These are phyloP conservation scores for Salvia miltiorrhiza DNA, from an alignment of 257 asterid genomes.

Conservation along the genomic window DNA sequence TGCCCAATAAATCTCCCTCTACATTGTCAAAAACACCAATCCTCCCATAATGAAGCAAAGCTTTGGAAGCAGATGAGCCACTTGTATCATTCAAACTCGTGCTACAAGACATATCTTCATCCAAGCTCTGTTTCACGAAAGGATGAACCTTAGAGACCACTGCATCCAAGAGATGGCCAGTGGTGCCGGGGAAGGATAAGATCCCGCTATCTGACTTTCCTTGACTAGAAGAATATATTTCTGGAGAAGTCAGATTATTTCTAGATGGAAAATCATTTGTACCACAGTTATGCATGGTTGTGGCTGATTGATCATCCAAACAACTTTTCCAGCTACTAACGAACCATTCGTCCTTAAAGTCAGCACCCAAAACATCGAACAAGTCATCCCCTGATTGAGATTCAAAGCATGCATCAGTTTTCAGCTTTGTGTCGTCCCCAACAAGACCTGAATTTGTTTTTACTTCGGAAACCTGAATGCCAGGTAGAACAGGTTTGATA, in stretches of 20 bases:
- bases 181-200: slow-evolving; percentile 31
- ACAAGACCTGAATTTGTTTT: slow-evolving; percentile 26
- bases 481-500: slow-evolving; percentile 15
- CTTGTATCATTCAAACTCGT: slow-evolving; percentile 46
- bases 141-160: slow-evolving; percentile 47
- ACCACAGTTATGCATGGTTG: slow-evolving; percentile 22
- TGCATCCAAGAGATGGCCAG: slow-evolving; percentile 73
- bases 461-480: slow-evolving; percentile 16
- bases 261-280: slow-evolving; percentile 20
- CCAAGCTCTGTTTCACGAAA: slow-evolving; percentile 31
- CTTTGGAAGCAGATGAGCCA: slow-evolving; percentile 40
- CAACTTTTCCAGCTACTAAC: slow-evolving; percentile 40
- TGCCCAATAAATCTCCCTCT: slow-evolving; percentile 50
- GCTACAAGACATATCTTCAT: slow-evolving; percentile 48
- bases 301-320: slow-evolving; percentile 28
- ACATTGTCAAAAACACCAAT: slow-evolving; percentile 37
- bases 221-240: slow-evolving; percentile 34
- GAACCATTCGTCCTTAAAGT: slow-evolving; percentile 58
- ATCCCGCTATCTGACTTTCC: slow-evolving; percentile 46
- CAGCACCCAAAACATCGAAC: slow-evolving; percentile 80
- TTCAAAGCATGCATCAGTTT: slow-evolving; percentile 24
- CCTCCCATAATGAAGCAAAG: slow-evolving; percentile 39
- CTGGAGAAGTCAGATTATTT: slow-evolving; percentile 34
- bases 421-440: slow-evolving; percentile 32
- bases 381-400: slow-evolving; percentile 63